phyloP scores from a whole-genome alignment of 2,329 filamentous ascomycete genomes.

The Penicillium occitanis region DNA sequence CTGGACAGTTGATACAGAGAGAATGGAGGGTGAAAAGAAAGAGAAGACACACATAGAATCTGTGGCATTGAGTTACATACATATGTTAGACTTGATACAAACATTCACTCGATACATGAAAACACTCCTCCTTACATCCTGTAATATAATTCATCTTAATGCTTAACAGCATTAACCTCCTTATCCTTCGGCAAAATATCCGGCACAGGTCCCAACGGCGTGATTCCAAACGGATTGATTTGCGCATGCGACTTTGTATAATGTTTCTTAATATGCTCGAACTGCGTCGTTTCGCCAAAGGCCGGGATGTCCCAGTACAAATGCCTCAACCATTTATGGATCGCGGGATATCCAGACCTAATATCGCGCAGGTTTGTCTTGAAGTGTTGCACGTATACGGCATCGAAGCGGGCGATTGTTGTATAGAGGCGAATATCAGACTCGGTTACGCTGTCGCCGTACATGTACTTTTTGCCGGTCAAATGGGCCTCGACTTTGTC shows the following conservation, averaged over 20 bases:
- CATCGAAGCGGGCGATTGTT: conserved; percentile 70
- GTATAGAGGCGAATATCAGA: conserved; percentile 75
- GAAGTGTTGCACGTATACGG: conserved; percentile 79
- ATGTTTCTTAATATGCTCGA: conserved; percentile 89
- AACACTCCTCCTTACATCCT: background rate
- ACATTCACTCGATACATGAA: background rate
- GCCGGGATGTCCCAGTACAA: conserved; percentile 81
- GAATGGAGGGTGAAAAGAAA: background rate
- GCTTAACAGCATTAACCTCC: conserved; percentile 59
- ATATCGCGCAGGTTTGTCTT: conserved; percentile 85
- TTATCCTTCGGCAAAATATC: conserved; percentile 75
- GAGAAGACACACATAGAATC: conserved; percentile 10
- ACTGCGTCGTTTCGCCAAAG: conserved; percentile 81
- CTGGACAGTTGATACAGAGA: background rate
- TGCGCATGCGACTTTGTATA: conserved; percentile 66
- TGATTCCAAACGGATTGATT: conserved; percentile 69
- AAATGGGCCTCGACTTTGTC: conserved; percentile 76
- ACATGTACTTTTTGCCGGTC: conserved; percentile 58
- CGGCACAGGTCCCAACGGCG: conserved; percentile 79
- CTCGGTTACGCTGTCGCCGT: conserved; percentile 74
- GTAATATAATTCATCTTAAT: background rate
- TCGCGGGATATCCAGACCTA: conserved; percentile 73
- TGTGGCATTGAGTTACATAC: conserved; percentile 1
- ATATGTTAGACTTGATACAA: conserved; percentile 4
- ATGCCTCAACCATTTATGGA: conserved; percentile 78